These are phyloP conservation scores for Rhodotorula sp. DNA, from an alignment of 1,284 basidiomycete species.

Conservation along the genomic window DNA sequence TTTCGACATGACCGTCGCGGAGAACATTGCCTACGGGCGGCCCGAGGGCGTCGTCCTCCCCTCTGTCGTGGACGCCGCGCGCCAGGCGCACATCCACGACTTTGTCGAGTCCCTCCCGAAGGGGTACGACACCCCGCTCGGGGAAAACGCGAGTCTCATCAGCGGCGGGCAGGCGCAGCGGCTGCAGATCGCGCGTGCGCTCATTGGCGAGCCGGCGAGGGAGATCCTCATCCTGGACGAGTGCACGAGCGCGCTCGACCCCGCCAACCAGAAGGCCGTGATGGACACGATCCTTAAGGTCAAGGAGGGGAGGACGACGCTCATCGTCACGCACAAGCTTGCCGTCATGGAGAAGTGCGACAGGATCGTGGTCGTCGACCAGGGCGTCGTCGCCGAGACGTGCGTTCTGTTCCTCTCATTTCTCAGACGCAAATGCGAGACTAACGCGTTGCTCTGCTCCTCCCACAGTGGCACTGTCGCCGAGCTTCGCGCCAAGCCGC, in stretches of 20 bases:
- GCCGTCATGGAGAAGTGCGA: slow-evolving; percentile 91
- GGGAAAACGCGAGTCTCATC: slow-evolving; percentile 82
- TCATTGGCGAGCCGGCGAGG: slow-evolving; percentile 63
- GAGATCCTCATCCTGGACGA: slow-evolving; percentile 88
- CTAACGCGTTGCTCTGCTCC: neutral
- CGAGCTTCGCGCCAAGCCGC: slow-evolving; percentile 61
- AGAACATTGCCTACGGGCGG: slow-evolving; percentile 82
- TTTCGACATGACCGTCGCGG: slow-evolving; percentile 78
- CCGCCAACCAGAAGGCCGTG: slow-evolving; percentile 74
- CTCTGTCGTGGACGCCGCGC: slow-evolving; percentile 60
- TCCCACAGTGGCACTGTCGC: slow-evolving; percentile 26
- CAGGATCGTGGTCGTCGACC: slow-evolving; percentile 74
- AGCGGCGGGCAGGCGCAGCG: slow-evolving; percentile 95
- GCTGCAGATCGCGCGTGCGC: slow-evolving; percentile 84
- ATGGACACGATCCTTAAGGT: slow-evolving; percentile 72
- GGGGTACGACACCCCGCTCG: slow-evolving; percentile 81
- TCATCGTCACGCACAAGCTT: slow-evolving; percentile 92
- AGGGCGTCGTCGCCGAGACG: slow-evolving; percentile 71
- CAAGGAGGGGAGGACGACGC: slow-evolving; percentile 70
- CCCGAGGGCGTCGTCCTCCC: neutral
- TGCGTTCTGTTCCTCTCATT: neutral
- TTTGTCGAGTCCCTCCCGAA: slow-evolving; percentile 77
- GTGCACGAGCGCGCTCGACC: slow-evolving; percentile 87
- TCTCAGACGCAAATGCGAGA: neutral
- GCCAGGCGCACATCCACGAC: slow-evolving; percentile 77